Percentiles rank a stretch among this genome's conserved stretches.
phyloP scores from a whole-genome alignment of 352 stramenopile genomes.

The Phytophthora crassamura region DNA sequence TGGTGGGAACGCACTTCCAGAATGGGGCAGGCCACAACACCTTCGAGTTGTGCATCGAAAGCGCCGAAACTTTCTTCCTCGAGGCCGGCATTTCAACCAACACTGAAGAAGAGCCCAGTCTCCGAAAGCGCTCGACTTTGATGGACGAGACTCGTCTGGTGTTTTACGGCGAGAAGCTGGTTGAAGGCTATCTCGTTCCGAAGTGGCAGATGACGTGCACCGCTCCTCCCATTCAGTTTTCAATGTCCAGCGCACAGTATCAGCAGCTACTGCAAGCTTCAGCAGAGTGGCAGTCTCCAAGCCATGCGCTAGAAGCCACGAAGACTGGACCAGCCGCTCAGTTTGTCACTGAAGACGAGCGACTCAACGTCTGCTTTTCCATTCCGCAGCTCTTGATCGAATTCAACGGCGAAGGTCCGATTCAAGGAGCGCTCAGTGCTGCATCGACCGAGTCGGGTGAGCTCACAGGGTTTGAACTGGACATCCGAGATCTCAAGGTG shows the following conservation, averaged over 20 bases:
- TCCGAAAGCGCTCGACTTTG: constrained; percentile 64
- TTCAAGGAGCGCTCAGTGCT: constrained; percentile 17
- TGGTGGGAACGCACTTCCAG: constrained; percentile 61
- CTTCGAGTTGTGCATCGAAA: constrained; percentile 65
- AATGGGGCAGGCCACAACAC: constrained; percentile 56
- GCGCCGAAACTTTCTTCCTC: constrained; percentile 68
- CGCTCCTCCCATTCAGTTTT: constrained; percentile 77
- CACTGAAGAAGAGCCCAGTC: background rate
- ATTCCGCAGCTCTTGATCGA: constrained; percentile 75
- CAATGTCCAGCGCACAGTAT: constrained; percentile 70
- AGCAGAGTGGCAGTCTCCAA: constrained; percentile 51
- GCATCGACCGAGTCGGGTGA: constrained; percentile 13
- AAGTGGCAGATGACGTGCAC: constrained; percentile 74
- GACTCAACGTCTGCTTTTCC: constrained; percentile 62
- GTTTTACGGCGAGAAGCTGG: constrained; percentile 67
- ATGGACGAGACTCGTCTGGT: constrained; percentile 65
- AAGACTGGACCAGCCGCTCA: constrained; percentile 13
- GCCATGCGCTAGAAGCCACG: background rate
- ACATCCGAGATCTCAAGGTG: constrained; percentile 63
- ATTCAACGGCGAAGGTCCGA: constrained; percentile 55
- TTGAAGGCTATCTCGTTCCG: constrained; percentile 41
- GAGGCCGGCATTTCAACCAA: constrained; percentile 34
- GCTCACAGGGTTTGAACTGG: constrained; percentile 65
- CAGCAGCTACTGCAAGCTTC: constrained; percentile 71
- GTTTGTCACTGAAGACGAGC: constrained; percentile 73